These are phyloP conservation scores for Metschnikowia noctiluminum DNA, from an alignment of 805 yeast genomes.

Conservation along the genomic window DNA sequence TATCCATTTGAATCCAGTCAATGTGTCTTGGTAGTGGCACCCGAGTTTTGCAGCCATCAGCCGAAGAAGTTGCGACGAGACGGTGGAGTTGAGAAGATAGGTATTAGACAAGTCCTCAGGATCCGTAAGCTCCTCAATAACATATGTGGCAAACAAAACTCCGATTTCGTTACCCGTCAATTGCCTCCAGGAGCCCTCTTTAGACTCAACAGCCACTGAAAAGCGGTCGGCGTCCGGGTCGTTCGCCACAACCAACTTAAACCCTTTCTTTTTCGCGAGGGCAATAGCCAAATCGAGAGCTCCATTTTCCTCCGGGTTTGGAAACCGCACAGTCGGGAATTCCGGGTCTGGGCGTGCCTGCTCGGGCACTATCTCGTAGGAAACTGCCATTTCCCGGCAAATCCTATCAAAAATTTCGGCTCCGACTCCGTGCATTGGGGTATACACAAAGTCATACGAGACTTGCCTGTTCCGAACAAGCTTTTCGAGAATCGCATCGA, in stretches of 20 bases:
- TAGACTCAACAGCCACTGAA: constrained; percentile 63
- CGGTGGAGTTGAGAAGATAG: constrained; percentile 81
- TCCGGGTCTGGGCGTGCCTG: constrained; percentile 80
- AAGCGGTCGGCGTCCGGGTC: constrained; percentile 98
- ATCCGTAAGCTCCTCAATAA: constrained; percentile 36
- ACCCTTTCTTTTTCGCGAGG: constrained; percentile 51
- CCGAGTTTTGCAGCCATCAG: constrained; percentile 63
- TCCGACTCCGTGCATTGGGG: constrained; percentile 97
- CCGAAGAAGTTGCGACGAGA: constrained; percentile 78
- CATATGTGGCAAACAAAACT: constrained; percentile 68
- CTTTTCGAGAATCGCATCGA: constrained; percentile 21
- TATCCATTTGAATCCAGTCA: constrained; percentile 97
- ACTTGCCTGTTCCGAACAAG: constrained; percentile 29
- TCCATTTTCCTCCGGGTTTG: constrained; percentile 95
- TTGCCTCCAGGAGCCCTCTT: constrained; percentile 59
- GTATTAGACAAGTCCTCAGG: constrained; percentile 29
- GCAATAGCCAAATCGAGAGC: constrained; percentile 73
- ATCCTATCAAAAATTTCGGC: constrained; percentile 51
- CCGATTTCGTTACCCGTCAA: constrained; percentile 92
- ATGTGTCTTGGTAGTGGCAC: constrained; percentile 69
- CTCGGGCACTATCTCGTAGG: constrained; percentile 46
- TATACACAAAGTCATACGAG: constrained; percentile 62
- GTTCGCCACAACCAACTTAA: constrained; percentile 70
- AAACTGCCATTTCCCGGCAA: constrained; percentile 33
- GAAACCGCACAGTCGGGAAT: constrained; percentile 83